Evolutionary conservation across 495 filamentous ascomycete genomes (phyloP), one percentile per base, ranked within the genome.

Genomic region (Penicillium silybi): DNA sequence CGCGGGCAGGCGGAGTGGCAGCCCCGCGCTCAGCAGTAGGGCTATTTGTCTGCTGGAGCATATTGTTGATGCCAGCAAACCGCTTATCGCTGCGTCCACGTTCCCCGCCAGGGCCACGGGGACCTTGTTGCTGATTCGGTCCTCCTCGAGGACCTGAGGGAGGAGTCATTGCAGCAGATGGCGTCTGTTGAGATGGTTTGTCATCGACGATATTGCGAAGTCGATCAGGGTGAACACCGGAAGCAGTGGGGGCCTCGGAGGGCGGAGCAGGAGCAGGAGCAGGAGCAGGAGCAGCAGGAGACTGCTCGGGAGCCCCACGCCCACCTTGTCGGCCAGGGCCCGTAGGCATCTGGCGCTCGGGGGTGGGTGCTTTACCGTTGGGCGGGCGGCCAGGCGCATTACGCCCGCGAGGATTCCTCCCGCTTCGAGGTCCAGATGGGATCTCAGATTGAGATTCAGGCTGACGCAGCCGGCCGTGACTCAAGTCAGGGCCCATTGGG

Each of bases 381-480:
- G 43, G 48, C 5, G 59, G 32, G 32, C 57, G 67, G 6, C 54
- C 59, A 18, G 66, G 43, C 15, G 54, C 48, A 61, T 66, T 73
- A n/a, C 63, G 60, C 9, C 52, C 46, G 15, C 50, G 47, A 23
- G 52, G 44, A 35, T n/a, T 39, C 18, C 52, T 49, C 40, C 72
- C 61, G 29, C 79, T 77, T 38, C 87, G 76, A 2, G 90, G 90
- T 1, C 88, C 90, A 20, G 83, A 85, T 1, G 90, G 89, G 40
- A 85, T 80, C 40, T 84, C 83, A 7, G 75, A 62, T 27, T 74
- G 61, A 15, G 75, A 61, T 16, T 89, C 86, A 18, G 73, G 68
- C 38, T 72, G 72, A 26, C 74, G 73, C 34, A 80, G 68, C 46
- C 79, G 77, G 46, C 78, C 80, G 60, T 83, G 81, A 48, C 74